Percentiles rank a stretch among this genome's conserved stretches.
Evolutionary conservation across 208 protist species (phyloP).

Genomic region (Acanthamoeba quina): DNA sequence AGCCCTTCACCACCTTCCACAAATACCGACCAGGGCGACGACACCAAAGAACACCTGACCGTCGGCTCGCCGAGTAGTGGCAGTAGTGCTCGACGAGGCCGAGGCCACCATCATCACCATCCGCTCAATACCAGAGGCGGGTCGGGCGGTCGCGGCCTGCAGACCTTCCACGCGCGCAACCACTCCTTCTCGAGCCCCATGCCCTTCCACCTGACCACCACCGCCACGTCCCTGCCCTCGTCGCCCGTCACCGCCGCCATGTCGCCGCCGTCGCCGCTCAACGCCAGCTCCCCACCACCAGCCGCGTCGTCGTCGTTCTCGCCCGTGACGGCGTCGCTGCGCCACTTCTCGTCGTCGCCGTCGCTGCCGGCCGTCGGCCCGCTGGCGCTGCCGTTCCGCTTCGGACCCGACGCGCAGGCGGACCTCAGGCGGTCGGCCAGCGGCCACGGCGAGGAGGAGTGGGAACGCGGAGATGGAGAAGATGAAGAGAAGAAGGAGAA

Average conservation of each 20-base stretch:
- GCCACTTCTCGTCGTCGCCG: constrained; percentile 7
- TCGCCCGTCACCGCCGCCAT: not conserved
- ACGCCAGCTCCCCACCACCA: not conserved
- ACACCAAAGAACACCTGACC: not conserved
- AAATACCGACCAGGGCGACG: not conserved
- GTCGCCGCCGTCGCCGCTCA: not conserved
- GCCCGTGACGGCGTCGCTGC: not conserved
- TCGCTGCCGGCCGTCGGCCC: not conserved
- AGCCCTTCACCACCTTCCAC: not conserved
- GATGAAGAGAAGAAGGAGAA: not conserved
- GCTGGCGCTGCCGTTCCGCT: constrained; percentile 8
- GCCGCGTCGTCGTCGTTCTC: not conserved
- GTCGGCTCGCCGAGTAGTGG: not conserved
- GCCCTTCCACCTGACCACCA: not conserved
- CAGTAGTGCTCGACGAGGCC: not conserved
- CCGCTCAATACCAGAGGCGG: not conserved
- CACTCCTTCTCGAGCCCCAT: constrained; percentile 44
- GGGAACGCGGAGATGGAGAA: not conserved
- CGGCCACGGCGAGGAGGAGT: not conserved
- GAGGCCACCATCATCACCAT: not conserved
- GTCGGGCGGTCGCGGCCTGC: not conserved
- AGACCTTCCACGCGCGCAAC: not conserved
- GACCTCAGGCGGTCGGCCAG: not conserved
- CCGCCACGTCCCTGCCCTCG: not conserved
- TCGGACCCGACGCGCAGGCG: not conserved